phyloP scores from a whole-genome alignment of 805 yeast species.

The Candida nanaspora region DNA sequence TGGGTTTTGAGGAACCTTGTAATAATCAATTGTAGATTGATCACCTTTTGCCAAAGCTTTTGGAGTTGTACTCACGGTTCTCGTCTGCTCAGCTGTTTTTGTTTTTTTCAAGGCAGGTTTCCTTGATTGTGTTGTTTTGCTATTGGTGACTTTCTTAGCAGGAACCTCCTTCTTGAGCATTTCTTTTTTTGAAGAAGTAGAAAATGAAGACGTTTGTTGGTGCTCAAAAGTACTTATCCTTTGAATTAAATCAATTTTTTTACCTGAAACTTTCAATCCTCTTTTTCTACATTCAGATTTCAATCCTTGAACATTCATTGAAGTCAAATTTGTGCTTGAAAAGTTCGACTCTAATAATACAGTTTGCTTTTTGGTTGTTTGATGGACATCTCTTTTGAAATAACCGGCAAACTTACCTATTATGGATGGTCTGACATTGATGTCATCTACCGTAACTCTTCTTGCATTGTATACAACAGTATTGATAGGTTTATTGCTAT shows the following conservation, averaged over 20 bases:
- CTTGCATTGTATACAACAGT: neutral
- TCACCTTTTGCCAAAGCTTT: constrained; percentile 42
- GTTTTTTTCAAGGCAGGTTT: constrained; percentile 4
- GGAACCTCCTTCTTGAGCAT: neutral
- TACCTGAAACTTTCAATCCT: constrained; percentile 57
- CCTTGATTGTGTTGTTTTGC: neutral
- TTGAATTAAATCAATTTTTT: constrained; percentile 48
- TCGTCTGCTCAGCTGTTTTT: constrained; percentile 2
- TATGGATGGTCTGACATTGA: neutral
- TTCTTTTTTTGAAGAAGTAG: neutral
- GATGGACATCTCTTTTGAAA: constrained; percentile 25
- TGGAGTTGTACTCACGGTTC: constrained; percentile 17
- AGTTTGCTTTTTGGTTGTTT: constrained; percentile 26
- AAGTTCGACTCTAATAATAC: constrained; percentile 17
- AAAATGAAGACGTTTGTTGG: neutral
- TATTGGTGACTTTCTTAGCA: neutral
- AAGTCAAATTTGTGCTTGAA: constrained; percentile 19
- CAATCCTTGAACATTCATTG: constrained; percentile 47
- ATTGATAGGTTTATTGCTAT: constrained; percentile 3
- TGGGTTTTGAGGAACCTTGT: constrained; percentile 34
- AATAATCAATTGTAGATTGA: constrained; percentile 50
- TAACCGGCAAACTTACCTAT: neutral
- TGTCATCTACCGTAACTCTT: neutral
- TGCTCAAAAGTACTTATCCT: constrained; percentile 14
- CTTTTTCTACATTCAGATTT: constrained; percentile 52